Evolutionary conservation across 306 rosid genomes (phyloP), one percentile per base, ranked within the genome.

Genomic region (Cucumis cinereus): DNA sequence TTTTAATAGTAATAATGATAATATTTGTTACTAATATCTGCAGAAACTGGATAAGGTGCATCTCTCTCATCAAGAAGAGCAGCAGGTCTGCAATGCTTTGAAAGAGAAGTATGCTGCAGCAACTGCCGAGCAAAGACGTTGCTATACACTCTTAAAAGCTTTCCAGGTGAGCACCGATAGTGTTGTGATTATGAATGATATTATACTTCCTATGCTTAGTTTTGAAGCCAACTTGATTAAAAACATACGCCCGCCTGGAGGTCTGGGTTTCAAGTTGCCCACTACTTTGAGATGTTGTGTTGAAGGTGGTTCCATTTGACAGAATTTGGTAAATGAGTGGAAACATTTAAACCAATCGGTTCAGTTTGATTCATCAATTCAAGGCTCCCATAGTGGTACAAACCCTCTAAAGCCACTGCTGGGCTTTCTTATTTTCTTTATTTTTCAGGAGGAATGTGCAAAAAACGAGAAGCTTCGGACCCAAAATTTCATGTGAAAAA

Each of bases 41-140:
- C 85, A 89, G 99, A 94, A 94, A 79, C 95, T 87, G 72, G 87
- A 61, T 77, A 94, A 82, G 83, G 92, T 90, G 79, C 86, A 81
- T 75, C 74, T 77, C 73, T 91, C 89, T 67, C 83, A 86, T 70
- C 83, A 74, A 82, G 90, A 89, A 80, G 93, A 90, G 85, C 90
- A 88, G 84, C 86, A 62, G 79, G 76, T 62, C 64, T 86, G 83
- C 67, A 78, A 83, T 66, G 89, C 86, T 75, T 82, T 92, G 35
- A 92, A 90, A 77, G 85, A 78, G 74, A 84, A 69, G 78, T 81
- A 89, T 80, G 83, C 86, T 78, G 87, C 86, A 72, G 89, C 83
- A 52, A 79, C 68, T 13, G 90, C 95, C 47, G 87, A 85, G 77
- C 95, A 88, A 77, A 89, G 88, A 77, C 95, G 82, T 56, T 86